These are phyloP conservation scores for Saturnispora galanensis DNA, from an alignment of 805 yeast species.

Conservation along the genomic window DNA sequence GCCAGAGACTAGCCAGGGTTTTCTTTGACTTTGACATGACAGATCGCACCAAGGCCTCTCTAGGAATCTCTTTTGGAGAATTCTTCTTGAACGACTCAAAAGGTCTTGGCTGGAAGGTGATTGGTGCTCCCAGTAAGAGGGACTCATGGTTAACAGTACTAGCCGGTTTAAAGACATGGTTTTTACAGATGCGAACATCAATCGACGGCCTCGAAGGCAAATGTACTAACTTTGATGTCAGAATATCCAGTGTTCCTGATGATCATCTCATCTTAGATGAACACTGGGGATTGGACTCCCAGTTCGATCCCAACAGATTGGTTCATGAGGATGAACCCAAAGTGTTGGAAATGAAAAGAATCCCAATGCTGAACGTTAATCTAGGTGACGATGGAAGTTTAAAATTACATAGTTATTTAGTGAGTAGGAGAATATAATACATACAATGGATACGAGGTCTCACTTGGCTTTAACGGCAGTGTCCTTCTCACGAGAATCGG, in stretches of 20 bases:
- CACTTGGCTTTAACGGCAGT: constrained; percentile 1
- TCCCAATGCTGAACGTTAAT: constrained; percentile 5
- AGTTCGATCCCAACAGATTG: constrained; percentile 1
- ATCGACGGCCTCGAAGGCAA: constrained; percentile 1
- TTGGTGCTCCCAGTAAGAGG: constrained; percentile 2
- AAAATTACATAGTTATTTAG: constrained; percentile 10
- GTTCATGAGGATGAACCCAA: neutral
- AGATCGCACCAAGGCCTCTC: neutral
- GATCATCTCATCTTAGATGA: constrained; percentile 5
- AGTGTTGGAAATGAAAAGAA: neutral
- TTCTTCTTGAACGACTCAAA: constrained; percentile 6
- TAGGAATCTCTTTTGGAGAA: constrained; percentile 6
- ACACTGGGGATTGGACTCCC: constrained; percentile 6
- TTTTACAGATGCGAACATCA: neutral
- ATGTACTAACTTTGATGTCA: constrained; percentile 1
- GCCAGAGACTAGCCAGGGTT: constrained; percentile 1
- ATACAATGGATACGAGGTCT: neutral
- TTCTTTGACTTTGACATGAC: constrained; percentile 2
- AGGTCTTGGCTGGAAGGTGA: constrained; percentile 7
- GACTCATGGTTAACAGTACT: constrained; percentile 3
- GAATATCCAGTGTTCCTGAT: constrained; percentile 8
- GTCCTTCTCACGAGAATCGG: constrained; percentile 4
- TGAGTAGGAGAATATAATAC: neutral
- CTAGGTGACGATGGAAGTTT: constrained; percentile 8
- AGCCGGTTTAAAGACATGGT: constrained; percentile 6